These are phyloP conservation scores for Colletotrichum sp. DNA, from an alignment of 2,329 filamentous ascomycete genomes.

Conservation along the genomic window DNA sequence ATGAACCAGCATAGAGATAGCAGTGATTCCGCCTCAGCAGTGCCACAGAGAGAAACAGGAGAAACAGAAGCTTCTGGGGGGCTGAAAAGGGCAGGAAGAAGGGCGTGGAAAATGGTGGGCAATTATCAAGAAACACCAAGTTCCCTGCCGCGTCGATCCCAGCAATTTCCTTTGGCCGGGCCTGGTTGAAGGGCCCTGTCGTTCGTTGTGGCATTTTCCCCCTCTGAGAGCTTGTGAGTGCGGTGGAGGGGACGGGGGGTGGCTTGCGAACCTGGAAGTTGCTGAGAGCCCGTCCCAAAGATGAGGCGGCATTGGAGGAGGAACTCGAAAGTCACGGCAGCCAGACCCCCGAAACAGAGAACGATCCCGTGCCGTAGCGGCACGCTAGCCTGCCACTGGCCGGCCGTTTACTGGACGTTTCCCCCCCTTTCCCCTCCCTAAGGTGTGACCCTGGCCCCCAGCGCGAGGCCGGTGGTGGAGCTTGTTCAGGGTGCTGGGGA, in stretches of 20 bases:
- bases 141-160: conserved; percentile 16
- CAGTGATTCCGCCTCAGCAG: neutral
- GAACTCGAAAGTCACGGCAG: neutral
- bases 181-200: neutral
- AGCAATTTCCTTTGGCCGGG: conserved; percentile 13
- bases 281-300: neutral
- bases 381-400: conserved; percentile 5
- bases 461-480: neutral
- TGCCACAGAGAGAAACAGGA: neutral
- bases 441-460: neutral
- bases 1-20: neutral
- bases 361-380: conserved; percentile 15
- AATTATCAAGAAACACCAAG: conserved; percentile 17
- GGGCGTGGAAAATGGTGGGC: neutral
- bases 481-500: neutral
- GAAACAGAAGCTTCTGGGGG: conserved; percentile 3
- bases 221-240: neutral
- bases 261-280: neutral
- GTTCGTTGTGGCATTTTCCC: neutral
- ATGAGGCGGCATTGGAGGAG: neutral
- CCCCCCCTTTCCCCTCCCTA: neutral
- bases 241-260: neutral
- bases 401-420: neutral
- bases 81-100: neutral
- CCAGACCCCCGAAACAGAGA: conserved; percentile 7